A percentile compares a stretch with the other conserved stretches of the same genome.
Evolutionary conservation across 2,329 filamentous ascomycete genomes (phyloP).

Genomic region (Davidsoniella virescens): DNA sequence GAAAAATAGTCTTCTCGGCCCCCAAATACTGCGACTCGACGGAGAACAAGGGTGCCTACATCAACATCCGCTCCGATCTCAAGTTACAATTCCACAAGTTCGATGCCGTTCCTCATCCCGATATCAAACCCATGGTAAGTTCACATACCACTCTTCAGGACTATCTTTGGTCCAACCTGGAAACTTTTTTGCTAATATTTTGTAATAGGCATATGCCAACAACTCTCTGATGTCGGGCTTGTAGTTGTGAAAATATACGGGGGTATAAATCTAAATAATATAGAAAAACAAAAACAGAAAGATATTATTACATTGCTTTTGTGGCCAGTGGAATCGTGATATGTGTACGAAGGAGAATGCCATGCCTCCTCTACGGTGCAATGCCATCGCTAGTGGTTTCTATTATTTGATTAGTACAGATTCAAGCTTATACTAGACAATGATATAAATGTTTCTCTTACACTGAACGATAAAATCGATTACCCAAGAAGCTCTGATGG

Average conservation of each 20-base stretch:
- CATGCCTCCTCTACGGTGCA: not conserved
- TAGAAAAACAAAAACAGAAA: slow-evolving; percentile 5
- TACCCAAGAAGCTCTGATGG: too few relatives aligned
- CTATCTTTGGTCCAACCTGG: not conserved
- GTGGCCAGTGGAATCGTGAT: not conserved
- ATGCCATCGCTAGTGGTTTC: too few relatives aligned
- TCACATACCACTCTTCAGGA: not conserved
- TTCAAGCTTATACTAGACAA: too few relatives aligned
- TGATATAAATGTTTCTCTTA: too few relatives aligned
- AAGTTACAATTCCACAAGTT: slow-evolving; percentile 89
- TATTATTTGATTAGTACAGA: too few relatives aligned
- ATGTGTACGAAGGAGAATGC: not conserved
- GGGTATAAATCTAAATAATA: slow-evolving; percentile 5
- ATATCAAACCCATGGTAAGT: slow-evolving; percentile 79
- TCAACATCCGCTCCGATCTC: slow-evolving; percentile 85
- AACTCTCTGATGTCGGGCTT: slow-evolving; percentile 54
- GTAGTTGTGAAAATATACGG: not conserved
- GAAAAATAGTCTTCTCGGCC: slow-evolving; percentile 66
- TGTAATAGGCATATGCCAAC: slow-evolving; percentile 58
- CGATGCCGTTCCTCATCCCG: slow-evolving; percentile 87
- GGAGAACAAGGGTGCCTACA: slow-evolving; percentile 95
- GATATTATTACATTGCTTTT: not conserved
- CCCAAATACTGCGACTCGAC: slow-evolving; percentile 96
- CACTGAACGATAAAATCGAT: too few relatives aligned
- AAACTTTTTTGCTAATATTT: not conserved